phyloP scores from a whole-genome alignment of 1,284 basidiomycete species.

The Ganoderma boninense region DNA sequence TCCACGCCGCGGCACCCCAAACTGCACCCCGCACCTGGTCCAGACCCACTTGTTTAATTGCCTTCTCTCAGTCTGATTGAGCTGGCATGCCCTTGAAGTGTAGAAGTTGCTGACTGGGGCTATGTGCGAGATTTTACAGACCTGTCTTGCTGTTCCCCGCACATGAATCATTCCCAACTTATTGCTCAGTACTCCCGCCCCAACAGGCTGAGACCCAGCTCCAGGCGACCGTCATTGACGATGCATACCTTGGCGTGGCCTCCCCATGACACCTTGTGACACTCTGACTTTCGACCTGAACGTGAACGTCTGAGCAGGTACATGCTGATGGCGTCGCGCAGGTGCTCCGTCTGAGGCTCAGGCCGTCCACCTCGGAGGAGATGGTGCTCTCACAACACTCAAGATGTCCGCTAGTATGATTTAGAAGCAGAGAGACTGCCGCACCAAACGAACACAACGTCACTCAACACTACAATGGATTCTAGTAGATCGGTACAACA shows the following conservation, averaged over 20 bases:
- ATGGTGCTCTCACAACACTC: neutral
- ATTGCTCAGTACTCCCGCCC: neutral
- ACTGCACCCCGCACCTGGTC: neutral
- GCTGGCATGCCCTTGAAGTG: neutral
- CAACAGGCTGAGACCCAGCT: neutral
- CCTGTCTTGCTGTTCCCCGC: too few species aligned
- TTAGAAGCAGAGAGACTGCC: too few species aligned
- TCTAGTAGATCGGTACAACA: constrained; percentile 32
- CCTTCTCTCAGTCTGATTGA: neutral
- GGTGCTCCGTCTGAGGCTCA: neutral
- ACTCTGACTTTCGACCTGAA: neutral
- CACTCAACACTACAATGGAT: constrained; percentile 12
- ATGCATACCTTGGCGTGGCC: too few species aligned
- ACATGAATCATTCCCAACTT: too few species aligned
- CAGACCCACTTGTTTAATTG: neutral
- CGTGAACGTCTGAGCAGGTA: neutral
- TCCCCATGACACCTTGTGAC: neutral
- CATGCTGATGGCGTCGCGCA: neutral
- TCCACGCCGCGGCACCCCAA: neutral
- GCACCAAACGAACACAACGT: neutral
- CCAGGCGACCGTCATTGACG: too few species aligned
- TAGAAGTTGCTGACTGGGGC: neutral
- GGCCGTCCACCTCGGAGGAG: neutral
- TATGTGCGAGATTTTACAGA: too few species aligned
- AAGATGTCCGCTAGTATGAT: neutral